Evolutionary conservation across 805 yeast genomes (phyloP), one percentile per base, ranked within the genome.

Genomic region (Cyberlindnera mrakii): DNA sequence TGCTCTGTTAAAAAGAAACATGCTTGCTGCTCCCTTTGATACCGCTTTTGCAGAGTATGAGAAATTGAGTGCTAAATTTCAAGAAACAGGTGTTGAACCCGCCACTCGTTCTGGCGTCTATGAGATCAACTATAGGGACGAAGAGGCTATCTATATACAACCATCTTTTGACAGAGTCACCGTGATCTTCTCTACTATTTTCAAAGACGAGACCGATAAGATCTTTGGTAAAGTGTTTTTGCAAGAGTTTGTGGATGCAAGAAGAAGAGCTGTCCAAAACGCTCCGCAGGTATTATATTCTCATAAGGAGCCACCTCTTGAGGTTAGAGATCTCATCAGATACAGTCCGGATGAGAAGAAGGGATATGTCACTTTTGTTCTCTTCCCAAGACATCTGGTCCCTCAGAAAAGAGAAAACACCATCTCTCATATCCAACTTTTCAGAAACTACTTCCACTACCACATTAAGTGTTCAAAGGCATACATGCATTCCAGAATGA

Each of bases 391-490:
- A 67, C 95, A 86, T 65, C 66, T 82, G 51, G 67, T 70, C 25
- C 66, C 72, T 35, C 81, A 77, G 48, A 81, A 85, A 50, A 75
- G 87, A 57, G 93, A 93, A 63, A 85, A 81, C 60, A 84, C 96
- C 48, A 86, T 93, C 50, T 82, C 95, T 31, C 97, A 90, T 64
- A 85, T 93, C 58, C 89, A 88, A 59, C 72, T 87, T 45, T 93
- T 93, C 70, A 77, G 99, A 67, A 95, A 90, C 60, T 93, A 91
- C 68, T 93, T 93, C 83, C 99, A 93, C 65, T 93, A 91, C 67
- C 99, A 93, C 63, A 93, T 93, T 71, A 93, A 93, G 69, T 91
- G 97, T 65, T 89, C 96, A 48, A 93, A 93, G 73, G 98, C 99
- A 30, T 93, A 86, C 68, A 81, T 93, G 82, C 99, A 93, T 66